Base-by-base conservation (phyloP, 202 grass and related monocot species). In the Bolboschoenoplectus hybrid region DNA sequence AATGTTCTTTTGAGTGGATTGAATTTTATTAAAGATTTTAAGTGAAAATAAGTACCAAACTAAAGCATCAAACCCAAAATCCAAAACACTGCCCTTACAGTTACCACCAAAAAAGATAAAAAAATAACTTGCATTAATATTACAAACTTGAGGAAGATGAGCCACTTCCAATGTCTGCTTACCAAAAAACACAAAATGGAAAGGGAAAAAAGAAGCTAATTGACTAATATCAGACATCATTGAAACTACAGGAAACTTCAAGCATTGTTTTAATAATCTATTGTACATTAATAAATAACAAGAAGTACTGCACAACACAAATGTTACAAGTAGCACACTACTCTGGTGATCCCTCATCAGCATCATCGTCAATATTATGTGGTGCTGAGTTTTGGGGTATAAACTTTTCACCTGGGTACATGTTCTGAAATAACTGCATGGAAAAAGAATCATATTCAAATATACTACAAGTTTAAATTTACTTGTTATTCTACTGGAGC, bases 341-440 rank as follows among this genome's bases (percentile, higher is more conserved):
- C 75, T 79, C 51, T 79, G 52, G 32, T n/a, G 63, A 70, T 84
- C 47, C 63, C 66, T 67, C 63, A 20, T 67, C 88, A 82, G 69
- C 86, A 52, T 91, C 85, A 2, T 90, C 88, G 57, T 91, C 88
- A 13, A 40, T 67, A 73, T 94, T 80, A 85, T 84, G 81, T 86
- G 86, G 68, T 85, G 88, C 83, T 32, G 90, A 89, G 17, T 72
- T 92, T 88, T 41, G 91, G 74, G 91, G 87, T 53, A 94, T 87
- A 82, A 97, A 92, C 67, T 97, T 87, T 76, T 93, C 90, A 43
- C 89, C 67, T 69, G 88, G 88, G 84, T 84, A 97, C 63, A 90
- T 92, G 82, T 87, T 85, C 36, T 84, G 4, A 32, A 97, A 97
- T 76, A 92, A 83, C 94, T 97, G 90, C 62, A 87, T 73, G 4